These are phyloP conservation scores for Corymbia calophylla DNA, from an alignment of 441 rosid species.

Conservation along the genomic window DNA sequence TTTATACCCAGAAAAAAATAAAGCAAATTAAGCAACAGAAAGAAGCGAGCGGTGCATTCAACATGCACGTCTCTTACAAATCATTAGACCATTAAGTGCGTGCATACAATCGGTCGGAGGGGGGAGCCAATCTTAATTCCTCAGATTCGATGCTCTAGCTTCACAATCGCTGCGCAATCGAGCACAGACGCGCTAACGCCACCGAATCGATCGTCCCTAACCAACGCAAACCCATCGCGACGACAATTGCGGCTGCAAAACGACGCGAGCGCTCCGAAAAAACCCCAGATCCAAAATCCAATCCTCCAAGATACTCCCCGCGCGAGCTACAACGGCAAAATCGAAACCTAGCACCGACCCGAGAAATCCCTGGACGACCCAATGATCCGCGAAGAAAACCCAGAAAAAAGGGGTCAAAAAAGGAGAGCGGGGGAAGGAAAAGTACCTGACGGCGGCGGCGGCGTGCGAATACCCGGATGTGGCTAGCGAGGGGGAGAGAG, in stretches of 20 bases:
- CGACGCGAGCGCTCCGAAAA: background rate
- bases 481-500: background rate
- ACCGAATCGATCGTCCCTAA: background rate
- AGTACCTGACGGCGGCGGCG: background rate
- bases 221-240: background rate
- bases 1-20: background rate
- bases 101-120: background rate
- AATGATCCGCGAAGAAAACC: background rate
- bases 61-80: background rate
- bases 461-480: background rate
- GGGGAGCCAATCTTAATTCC: background rate
- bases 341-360: background rate
- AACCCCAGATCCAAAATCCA: background rate
- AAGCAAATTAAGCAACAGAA: background rate
- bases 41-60: background rate
- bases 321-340: background rate
- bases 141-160: background rate
- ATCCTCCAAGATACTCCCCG: background rate
- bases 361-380: background rate
- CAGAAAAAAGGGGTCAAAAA: background rate
- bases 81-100: background rate
- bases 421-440: background rate
- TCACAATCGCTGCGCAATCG: background rate
- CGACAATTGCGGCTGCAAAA: background rate
- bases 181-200: background rate